These are phyloP conservation scores for Mrakia blollopis DNA, from an alignment of 768 basidiomycete genomes.

Conservation along the genomic window DNA sequence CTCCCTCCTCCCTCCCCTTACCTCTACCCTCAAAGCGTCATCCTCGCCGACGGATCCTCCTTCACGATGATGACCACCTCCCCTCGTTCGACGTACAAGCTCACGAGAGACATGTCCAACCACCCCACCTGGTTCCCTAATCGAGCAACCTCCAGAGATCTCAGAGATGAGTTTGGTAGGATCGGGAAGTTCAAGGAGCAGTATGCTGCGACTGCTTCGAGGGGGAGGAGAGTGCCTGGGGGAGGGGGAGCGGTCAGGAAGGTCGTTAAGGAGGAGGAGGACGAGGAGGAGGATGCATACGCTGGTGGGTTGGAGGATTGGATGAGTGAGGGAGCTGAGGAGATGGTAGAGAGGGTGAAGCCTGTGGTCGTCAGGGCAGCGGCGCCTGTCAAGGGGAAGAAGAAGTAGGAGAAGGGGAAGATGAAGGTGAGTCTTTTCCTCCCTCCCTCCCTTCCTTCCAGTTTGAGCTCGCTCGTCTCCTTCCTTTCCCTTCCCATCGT, in stretches of 20 bases:
- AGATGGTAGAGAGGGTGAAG: constrained; percentile 19
- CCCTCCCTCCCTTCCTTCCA: not conserved
- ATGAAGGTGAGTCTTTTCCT: not conserved
- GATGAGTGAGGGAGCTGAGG: constrained; percentile 30
- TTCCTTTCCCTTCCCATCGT: not conserved
- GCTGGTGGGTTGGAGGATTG: constrained; percentile 29
- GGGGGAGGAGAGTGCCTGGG: not conserved
- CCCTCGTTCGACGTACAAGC: constrained; percentile 28
- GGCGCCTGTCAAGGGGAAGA: too few relatives aligned
- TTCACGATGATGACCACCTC: constrained; percentile 25
- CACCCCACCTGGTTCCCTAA: constrained; percentile 32
- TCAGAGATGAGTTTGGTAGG: constrained; percentile 29
- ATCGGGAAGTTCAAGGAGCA: constrained; percentile 28
- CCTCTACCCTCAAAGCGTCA: constrained; percentile 29
- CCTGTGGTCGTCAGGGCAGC: not conserved
- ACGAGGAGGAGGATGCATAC: constrained; percentile 20
- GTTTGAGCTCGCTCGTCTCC: not conserved
- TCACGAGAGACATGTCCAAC: constrained; percentile 28
- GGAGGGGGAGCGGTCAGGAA: not conserved
- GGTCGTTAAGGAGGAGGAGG: constrained; percentile 3
- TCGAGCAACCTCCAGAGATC: constrained; percentile 5
- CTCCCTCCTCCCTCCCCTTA: constrained; percentile 24
- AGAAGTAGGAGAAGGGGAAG: not conserved
- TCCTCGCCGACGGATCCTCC: constrained; percentile 31
- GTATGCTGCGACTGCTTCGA: not conserved